Conservation (phyloP, 805 yeast genomes). For the Suhomyces xylopsoci region DNA sequence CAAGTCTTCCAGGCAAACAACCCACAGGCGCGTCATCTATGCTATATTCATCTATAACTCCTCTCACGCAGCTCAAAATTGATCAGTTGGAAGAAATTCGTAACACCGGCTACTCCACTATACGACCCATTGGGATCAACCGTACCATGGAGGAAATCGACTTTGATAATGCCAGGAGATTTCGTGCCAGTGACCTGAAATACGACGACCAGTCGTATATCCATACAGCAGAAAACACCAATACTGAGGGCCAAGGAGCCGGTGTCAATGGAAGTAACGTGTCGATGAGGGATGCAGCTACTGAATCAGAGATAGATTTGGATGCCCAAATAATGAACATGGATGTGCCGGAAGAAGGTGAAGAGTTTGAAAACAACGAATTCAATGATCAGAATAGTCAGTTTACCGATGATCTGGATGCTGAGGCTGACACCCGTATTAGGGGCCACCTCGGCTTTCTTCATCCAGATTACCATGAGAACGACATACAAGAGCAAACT, state of each 20-base stretch:
- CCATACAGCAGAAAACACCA: constrained; percentile 24
- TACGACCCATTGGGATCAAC: constrained; percentile 39
- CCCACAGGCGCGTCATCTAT: not conserved
- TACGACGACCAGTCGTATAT: constrained; percentile 15
- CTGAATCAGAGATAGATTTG: constrained; percentile 27
- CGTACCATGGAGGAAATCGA: constrained; percentile 41
- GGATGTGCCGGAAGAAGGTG: constrained; percentile 27
- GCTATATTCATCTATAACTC: constrained; percentile 10
- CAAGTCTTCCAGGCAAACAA: constrained; percentile 6
- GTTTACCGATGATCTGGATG: not conserved
- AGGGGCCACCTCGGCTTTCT: not conserved
- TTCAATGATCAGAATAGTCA: constrained; percentile 1
- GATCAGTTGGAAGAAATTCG: constrained; percentile 25
- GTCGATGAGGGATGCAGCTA: constrained; percentile 2
- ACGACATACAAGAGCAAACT: not conserved
- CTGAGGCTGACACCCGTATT: not conserved
- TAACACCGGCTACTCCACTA: constrained; percentile 31
- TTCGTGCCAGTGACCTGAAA: constrained; percentile 9
- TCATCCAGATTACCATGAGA: not conserved
- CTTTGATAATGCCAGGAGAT: constrained; percentile 16
- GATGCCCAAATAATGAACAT: constrained; percentile 48
- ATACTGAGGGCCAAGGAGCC: constrained; percentile 8
- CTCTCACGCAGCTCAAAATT: constrained; percentile 18
- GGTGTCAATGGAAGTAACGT: constrained; percentile 11
- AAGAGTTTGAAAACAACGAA: constrained; percentile 15